phyloP scores from a whole-genome alignment of 2,329 filamentous ascomycete genomes.

The Penicillium sp. region DNA sequence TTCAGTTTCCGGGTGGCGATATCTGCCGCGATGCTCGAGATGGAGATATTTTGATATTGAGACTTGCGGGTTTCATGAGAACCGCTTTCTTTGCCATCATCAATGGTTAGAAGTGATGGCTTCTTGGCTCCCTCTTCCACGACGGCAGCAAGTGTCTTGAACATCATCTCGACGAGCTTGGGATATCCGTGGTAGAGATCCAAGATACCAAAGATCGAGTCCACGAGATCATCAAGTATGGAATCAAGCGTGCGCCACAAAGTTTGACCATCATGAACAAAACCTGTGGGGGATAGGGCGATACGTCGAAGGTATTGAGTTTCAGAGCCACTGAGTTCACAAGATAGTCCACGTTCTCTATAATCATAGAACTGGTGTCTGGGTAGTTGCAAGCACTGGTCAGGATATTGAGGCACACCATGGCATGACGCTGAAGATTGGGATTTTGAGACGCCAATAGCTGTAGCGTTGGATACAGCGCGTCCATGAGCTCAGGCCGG shows the following conservation, averaged over 20 bases:
- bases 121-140: slow-evolving; percentile 75
- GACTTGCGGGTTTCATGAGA: slow-evolving; percentile 31
- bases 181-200: slow-evolving; percentile 95
- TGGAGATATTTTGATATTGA: slow-evolving; percentile 30
- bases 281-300: slow-evolving; percentile 86
- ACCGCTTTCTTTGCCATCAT: slow-evolving; percentile 28
- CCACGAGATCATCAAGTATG: slow-evolving; percentile 87
- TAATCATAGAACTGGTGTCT: slow-evolving; percentile 74
- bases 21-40: slow-evolving; percentile 37
- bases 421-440: slow-evolving; percentile 75
- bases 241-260: slow-evolving; percentile 77
- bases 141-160: slow-evolving; percentile 77
- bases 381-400: slow-evolving; percentile 73
- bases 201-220: slow-evolving; percentile 87
- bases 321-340: slow-evolving; percentile 88
- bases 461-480: slow-evolving; percentile 89
- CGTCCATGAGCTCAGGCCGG: slow-evolving; percentile 82
- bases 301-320: slow-evolving; percentile 88
- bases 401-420: slow-evolving; percentile 79
- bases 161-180: slow-evolving; percentile 79
- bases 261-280: slow-evolving; percentile 91
- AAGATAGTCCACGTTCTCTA: slow-evolving; percentile 94
- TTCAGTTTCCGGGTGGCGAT: slow-evolving; percentile 38
- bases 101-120: slow-evolving; percentile 50
- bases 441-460: slow-evolving; percentile 72